Evolutionary conservation across 208 protist genomes (phyloP).

Genomic region (Trypanosoma vivax): DNA sequence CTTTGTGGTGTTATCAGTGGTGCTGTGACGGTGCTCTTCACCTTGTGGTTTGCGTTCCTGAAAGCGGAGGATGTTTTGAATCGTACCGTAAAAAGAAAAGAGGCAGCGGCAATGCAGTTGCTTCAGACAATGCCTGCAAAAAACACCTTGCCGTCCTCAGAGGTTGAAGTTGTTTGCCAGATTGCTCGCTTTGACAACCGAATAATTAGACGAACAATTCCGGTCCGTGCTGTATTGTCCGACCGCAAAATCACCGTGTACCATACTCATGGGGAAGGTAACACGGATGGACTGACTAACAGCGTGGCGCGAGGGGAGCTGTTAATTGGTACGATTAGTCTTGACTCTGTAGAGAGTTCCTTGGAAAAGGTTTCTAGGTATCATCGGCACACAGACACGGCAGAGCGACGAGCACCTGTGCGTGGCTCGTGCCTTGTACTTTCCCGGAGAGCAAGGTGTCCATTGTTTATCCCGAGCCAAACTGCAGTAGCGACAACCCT

Average conservation of each 20-base stretch:
- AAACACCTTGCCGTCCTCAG: slow-evolving; percentile 28
- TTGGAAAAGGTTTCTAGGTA: slow-evolving; percentile 61
- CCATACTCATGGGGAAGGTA: slow-evolving; percentile 34
- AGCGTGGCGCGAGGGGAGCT: slow-evolving; percentile 35
- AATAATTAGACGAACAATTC: slow-evolving; percentile 45
- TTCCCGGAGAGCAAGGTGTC: slow-evolving; percentile 25
- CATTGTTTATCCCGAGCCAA: slow-evolving; percentile 48
- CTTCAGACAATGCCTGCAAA: slow-evolving; percentile 33
- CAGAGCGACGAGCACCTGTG: slow-evolving; percentile 44
- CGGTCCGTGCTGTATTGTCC: slow-evolving; percentile 61
- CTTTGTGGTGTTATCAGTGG: slow-evolving; percentile 48
- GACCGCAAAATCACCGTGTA: slow-evolving; percentile 66
- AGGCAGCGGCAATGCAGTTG: slow-evolving; percentile 31
- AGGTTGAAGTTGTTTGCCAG: slow-evolving; percentile 64
- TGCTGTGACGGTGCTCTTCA: slow-evolving; percentile 27
- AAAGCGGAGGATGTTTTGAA: slow-evolving; percentile 25
- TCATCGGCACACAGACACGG: slow-evolving; percentile 61
- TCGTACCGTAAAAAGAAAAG: slow-evolving; percentile 33
- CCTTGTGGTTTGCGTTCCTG: slow-evolving; percentile 45
- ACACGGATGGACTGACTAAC: neutral
- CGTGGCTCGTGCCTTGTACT: slow-evolving; percentile 67
- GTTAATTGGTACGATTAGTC: slow-evolving; percentile 68
- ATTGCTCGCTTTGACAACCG: slow-evolving; percentile 64
- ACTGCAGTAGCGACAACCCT: slow-evolving; percentile 14
- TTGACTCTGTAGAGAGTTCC: slow-evolving; percentile 29